Base-by-base conservation (phyloP, 768 basidiomycete species). In the Serendipita sp. region DNA sequence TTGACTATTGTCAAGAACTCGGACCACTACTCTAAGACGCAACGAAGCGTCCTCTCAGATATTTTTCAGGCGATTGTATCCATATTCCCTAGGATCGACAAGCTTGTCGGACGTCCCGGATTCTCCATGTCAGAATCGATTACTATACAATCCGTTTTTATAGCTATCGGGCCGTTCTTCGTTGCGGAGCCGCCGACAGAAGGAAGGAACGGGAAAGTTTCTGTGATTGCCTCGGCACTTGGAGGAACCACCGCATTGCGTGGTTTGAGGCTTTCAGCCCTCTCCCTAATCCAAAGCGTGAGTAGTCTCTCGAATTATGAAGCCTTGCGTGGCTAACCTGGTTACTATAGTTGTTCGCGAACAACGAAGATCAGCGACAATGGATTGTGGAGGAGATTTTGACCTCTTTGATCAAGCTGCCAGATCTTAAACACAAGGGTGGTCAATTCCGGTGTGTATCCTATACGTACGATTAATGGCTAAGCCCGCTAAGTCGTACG, bases 361-460 rank as follows among this genome's bases (percentile, higher is more conserved):
- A 86, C 65, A 85, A 97, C 69, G 84, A 89, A 66, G 86, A 86
- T 44, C 96, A 99, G 71, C 77, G 96, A 7, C 83, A 86, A 0
- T 96, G 93, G 93, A 95, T 98, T 65, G 86, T 98, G n/a, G 94
- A 98, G 70, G 96, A 98, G 72, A 94, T 98, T 34, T 70, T 99
- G 28, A 81, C 83, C 7, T 94, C 91, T 0, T 75, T 98, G 61
- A 93, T 88, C 67, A 94, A 91, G 72, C 77, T 94, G 24, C 88
- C 90, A 2, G 89, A 92, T 68, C 82, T 84, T 20, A 96, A 91
- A 71, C 90, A 90, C 73, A 87, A 86, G 67, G 89, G 87, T 56
- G 88, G 91, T 0, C 89, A 90, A 67, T 95, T 93, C 72, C 79
- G 84, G 92, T 93, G 50, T 14, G 82, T 74, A 3, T 28, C 14